Base-by-base conservation (phyloP, 768 basidiomycete species). In the Hygrocybe punicea region DNA sequence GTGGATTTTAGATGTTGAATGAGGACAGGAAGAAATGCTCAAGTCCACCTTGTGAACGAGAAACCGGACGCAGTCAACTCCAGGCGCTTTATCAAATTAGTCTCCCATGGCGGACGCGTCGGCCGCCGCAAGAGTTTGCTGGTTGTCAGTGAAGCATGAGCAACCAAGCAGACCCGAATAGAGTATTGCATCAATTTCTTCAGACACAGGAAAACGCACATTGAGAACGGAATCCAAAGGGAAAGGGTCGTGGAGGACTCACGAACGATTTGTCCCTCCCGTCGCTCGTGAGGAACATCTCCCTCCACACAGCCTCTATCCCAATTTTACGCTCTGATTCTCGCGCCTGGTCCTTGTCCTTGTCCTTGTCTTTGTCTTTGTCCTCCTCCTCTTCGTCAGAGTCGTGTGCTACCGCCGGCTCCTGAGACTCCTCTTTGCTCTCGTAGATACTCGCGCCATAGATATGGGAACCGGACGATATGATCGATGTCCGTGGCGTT, bases 101-200 rank as follows among this genome's bases (percentile, higher is more conserved):
- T 66, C 60, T 87, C 84, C 81, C 82, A 87, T 64, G 71, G 68
- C 11, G 75, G 73, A 55, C 76, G 78, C 53, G 70, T 70, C 6
- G 73, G 67, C 55, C 74, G 75, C 53, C 81, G 76, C 55, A 87
- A 69, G 3, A 86, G 62, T 35, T 76, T 68, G 55, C 71, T 80
- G 25, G 72, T 64, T 6, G 78, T 74, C 39, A 85, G 47, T 3
- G 81, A 76, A 51, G 73, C 71, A 66, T 93, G 91, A 68, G 90
- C 83, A 33, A 88, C 68, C 35, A 93, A 77, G 68, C 85, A 89
- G 51, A 91, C 72, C 47, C 83, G 83, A 59, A 93, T 82, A 21
- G 87, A 81, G 68, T 93, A 93, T 76, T 93, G 91, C 55, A 93
- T 84, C 55, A 92, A 65, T 91, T 93, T 93, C 91, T 93, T 23